A percentile compares a stretch with the other conserved stretches of the same genome.
Conservation (phyloP, 1,139 yeast genomes). For the Geotrichum bryndzae region DNA sequence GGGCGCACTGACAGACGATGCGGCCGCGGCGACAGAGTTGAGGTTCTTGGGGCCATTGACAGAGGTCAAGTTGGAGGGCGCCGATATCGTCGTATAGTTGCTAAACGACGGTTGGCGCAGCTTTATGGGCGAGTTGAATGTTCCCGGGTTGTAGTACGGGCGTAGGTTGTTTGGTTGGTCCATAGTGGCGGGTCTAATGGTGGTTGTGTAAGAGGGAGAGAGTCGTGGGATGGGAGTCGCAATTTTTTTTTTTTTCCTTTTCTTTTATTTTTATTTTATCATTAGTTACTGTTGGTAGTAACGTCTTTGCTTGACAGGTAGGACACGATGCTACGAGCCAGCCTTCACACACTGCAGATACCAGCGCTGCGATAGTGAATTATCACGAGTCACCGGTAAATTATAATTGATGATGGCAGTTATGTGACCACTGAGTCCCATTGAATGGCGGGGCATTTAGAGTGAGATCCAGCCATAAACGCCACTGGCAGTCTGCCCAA, state of each 20-base stretch:
- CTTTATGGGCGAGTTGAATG: constrained; percentile 46
- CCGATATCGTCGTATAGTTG: constrained; percentile 8
- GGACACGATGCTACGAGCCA: background rate
- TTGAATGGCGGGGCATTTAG: no score
- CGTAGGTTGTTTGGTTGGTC: constrained; percentile 35
- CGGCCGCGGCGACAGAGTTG: background rate
- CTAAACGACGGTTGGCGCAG: constrained; percentile 17
- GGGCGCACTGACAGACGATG: constrained; percentile 4
- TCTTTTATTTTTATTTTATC: background rate
- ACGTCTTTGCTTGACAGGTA: background rate
- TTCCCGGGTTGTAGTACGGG: constrained; percentile 68
- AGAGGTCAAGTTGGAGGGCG: constrained; percentile 12
- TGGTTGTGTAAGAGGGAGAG: background rate
- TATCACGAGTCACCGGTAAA: background rate
- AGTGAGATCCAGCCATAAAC: no score
- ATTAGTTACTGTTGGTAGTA: no score
- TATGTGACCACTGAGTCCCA: no score
- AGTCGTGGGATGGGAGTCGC: background rate
- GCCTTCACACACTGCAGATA: background rate
- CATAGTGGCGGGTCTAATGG: background rate
- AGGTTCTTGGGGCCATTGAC: constrained; percentile 3
- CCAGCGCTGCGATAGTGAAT: no score
- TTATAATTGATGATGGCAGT: no score
- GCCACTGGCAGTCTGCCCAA: no score
- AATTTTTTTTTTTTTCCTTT: background rate